Evolutionary conservation across 2,329 filamentous ascomycete species (phyloP), one percentile per base, ranked within the genome.

Genomic region (Aspergillus fischeri): DNA sequence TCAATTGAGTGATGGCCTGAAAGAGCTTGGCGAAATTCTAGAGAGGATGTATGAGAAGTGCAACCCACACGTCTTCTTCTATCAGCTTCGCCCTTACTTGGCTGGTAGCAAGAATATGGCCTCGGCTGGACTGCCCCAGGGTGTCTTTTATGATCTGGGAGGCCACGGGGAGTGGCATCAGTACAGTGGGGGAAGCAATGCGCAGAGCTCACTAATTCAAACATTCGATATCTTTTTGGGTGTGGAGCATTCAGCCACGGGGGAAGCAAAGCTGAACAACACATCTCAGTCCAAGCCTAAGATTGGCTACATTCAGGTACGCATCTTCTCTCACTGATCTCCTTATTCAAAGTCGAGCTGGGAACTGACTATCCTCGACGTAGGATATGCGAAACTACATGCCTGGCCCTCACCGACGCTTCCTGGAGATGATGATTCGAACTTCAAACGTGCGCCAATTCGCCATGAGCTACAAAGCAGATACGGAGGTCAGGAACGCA

Each of bases 381-480:
- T 55, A 73, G 53, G 78, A 80, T 61, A 80, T 81, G 77, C 72
- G 78, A 4, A 65, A 69, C 3, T 81, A 81, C 59, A 81, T 81
- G 79, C 78, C 78, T 1, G 74, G 77, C 0, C 70, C 73, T 5
- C 79, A 81, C 57, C 71, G 75, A 24, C 65, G 74, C n/a, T 80
- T 81, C 58, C 60, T 81, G 14, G 67, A 74, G n/a, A 70, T 77
- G 10, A 62, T 80, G 24, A 69, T 70, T 29, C 64, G 67, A 9
- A 72, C 73, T 24, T 70, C 75, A 11, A 78, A 78, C 29, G 73
- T 80, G 25, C 75, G 77, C 5, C 57, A 65, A 10, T 79, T 75
- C 48, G 75, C 76, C 17, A 63, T 72, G 44, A 65, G 49, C 58
- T 24, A 47, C 21, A 47, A 47, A 5, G 11, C 44, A 11, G 21